Conservation (phyloP, 106 monocot species). For the Apostasia ramifera region DNA sequence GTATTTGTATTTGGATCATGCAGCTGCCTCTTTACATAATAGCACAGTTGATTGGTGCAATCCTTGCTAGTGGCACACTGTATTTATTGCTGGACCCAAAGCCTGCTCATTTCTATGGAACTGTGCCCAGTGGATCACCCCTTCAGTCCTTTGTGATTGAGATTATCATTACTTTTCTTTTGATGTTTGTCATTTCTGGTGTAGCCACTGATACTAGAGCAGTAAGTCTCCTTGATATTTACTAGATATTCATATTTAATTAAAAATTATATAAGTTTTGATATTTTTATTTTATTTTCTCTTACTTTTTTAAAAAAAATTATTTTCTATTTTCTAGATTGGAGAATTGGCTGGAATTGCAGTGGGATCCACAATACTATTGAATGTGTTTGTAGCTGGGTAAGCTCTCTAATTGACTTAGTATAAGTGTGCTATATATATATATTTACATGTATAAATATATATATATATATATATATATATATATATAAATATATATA, state of each 20-base stretch:
- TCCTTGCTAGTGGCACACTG: conserved; percentile 11
- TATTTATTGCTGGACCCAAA: conserved; percentile 17
- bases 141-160: conserved; percentile 38
- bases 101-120: conserved; percentile 28
- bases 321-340: conserved; percentile 16
- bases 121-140: conserved; percentile 16
- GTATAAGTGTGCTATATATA: no score
- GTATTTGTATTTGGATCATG: conserved; percentile 3
- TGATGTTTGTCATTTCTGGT: conserved; percentile 44
- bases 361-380: conserved; percentile 41
- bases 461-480: no score
- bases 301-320: no score
- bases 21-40: conserved; percentile 28
- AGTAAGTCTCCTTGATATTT: conserved; percentile 1
- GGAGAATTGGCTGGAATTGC: conserved; percentile 53
- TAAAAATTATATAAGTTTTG: not conserved
- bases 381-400: conserved; percentile 56
- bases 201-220: conserved; percentile 32
- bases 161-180: conserved; percentile 34
- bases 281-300: no score
- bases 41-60: conserved; percentile 27
- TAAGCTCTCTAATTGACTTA: conserved; percentile 2
- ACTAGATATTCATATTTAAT: not conserved
- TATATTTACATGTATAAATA: accelerated
- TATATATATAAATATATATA: no score